Conservation (phyloP, 306 rosid genomes). For the Dryas octopetala region DNA sequence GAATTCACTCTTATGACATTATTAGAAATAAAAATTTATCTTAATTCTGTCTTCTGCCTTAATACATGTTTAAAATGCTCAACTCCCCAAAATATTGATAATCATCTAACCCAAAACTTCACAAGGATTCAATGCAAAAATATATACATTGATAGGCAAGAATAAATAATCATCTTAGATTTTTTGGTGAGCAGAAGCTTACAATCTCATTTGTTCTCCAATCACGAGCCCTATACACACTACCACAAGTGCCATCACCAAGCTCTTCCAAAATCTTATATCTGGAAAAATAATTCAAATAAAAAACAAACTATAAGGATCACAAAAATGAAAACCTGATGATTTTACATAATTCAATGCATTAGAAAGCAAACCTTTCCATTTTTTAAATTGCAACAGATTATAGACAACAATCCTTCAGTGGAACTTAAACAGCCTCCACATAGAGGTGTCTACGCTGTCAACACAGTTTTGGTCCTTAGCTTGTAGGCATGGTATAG, state of each 20-base stretch:
- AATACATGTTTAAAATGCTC: neutral
- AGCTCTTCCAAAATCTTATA: conserved; percentile 79
- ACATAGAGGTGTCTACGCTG: conserved; percentile 51
- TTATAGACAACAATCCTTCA: conserved; percentile 45
- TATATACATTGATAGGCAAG: neutral
- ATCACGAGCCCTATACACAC: conserved; percentile 81
- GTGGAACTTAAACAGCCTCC: conserved; percentile 57
- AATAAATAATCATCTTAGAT: neutral
- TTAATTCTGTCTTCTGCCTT: neutral
- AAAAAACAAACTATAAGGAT: neutral
- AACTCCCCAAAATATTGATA: neutral
- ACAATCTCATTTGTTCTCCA: conserved; percentile 67
- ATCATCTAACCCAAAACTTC: neutral
- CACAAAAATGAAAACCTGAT: conserved; percentile 8
- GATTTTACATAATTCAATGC: conserved; percentile 11
- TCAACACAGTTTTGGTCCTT: conserved; percentile 49
- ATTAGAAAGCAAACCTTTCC: conserved; percentile 59
- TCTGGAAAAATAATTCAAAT: conserved; percentile 28
- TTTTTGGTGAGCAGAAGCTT: conserved; percentile 30
- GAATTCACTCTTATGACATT: neutral
- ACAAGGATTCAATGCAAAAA: conserved; percentile 11
- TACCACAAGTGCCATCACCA: conserved; percentile 90
- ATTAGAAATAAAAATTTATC: neutral
- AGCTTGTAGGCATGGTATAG: conserved; percentile 37
- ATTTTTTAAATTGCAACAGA: conserved; percentile 45